Evolutionary conservation across 257 asterid genomes (phyloP).

Genomic region (Buddleja alternifolia): DNA sequence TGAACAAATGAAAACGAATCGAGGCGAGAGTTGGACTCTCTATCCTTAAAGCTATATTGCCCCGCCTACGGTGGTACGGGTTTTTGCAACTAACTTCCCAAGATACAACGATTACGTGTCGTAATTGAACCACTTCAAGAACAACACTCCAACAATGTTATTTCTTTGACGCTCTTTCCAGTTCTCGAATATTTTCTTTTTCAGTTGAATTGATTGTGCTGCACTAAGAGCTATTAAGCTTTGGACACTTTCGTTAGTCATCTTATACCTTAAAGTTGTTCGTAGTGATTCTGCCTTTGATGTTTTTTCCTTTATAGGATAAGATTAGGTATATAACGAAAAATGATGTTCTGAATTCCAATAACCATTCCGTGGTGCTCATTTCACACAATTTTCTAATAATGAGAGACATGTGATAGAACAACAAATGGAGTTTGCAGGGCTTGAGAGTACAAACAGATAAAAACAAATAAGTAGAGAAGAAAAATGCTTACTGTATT

Average conservation of each 20-base stretch:
- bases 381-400: background rate
- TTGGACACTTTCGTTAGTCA: constrained; percentile 9
- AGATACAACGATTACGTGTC: too few species aligned
- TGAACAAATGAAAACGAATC: too few species aligned
- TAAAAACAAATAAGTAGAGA: constrained; percentile 24
- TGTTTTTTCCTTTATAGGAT: too few species aligned
- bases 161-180: constrained; percentile 1
- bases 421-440: constrained; percentile 11
- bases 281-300: constrained; percentile 20
- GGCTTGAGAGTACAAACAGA: constrained; percentile 9
- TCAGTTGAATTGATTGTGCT: too few species aligned
- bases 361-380: background rate
- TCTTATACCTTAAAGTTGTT: constrained; percentile 23
- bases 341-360: too few species aligned
- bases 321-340: background rate
- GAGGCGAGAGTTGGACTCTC: too few species aligned
- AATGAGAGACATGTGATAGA: constrained; percentile 1
- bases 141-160: too few species aligned
- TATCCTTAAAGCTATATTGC: too few species aligned
- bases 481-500: constrained; percentile 58
- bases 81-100: too few species aligned
- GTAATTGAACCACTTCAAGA: too few species aligned
- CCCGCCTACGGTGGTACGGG: too few species aligned
- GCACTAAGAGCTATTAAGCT: constrained; percentile 3
- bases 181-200: too few species aligned